A percentile compares a stretch with the other conserved stretches of the same genome.
These are phyloP conservation scores for Gracilaria gracilis DNA, from an alignment of 23 red algal species.

Conservation along the genomic window DNA sequence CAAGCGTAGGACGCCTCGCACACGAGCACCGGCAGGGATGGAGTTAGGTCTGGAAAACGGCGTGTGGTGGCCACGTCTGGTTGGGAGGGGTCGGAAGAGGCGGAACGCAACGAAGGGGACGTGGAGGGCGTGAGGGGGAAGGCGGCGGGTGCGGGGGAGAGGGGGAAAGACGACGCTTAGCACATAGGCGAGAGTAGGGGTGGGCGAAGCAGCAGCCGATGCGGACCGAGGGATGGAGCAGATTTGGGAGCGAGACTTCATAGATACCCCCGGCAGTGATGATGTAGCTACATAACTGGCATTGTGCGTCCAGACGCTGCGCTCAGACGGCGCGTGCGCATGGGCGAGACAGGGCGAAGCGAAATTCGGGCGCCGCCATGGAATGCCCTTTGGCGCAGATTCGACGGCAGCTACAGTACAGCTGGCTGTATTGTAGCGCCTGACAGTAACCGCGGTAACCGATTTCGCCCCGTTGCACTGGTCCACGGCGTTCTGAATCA, in stretches of 20 bases:
- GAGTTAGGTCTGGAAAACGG: background rate
- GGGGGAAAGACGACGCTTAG: background rate
- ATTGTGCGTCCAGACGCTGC: background rate
- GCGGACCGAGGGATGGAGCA: background rate
- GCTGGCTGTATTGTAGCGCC: too few species aligned
- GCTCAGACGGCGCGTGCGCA: background rate
- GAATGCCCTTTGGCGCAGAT: background rate
- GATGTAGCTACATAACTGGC: background rate
- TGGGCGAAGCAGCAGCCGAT: background rate
- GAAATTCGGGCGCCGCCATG: too few species aligned
- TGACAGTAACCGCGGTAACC: constrained; percentile 8
- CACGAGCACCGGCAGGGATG: background rate
- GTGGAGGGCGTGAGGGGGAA: background rate
- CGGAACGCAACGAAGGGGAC: background rate
- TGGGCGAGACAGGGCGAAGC: too few species aligned
- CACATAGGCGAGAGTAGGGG: background rate
- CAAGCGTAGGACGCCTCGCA: background rate
- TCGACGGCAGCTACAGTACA: background rate
- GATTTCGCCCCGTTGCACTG: background rate
- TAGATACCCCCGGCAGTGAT: background rate
- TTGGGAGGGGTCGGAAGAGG: background rate
- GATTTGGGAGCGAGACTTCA: background rate
- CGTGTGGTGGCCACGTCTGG: background rate
- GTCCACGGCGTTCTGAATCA: background rate
- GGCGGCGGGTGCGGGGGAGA: background rate